Percentiles rank a stretch among this genome's conserved stretches.
Evolutionary conservation across 768 basidiomycete species (phyloP).

Genomic region (Boletus rubroflammeus): DNA sequence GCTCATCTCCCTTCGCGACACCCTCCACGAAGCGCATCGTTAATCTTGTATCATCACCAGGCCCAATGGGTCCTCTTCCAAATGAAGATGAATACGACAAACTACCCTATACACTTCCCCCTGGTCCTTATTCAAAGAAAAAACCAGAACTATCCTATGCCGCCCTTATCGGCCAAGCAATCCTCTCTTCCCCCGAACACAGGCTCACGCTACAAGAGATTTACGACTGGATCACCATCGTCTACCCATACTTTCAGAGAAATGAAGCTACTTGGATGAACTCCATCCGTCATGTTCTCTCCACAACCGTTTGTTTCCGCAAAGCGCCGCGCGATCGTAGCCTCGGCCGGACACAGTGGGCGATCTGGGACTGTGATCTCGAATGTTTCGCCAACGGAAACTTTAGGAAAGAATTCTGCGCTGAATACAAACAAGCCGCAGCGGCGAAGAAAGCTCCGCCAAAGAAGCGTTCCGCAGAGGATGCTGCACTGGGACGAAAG

Average conservation of each 20-base stretch:
- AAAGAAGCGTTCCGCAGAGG: slow-evolving; percentile 41
- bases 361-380: slow-evolving; percentile 77
- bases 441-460: slow-evolving; percentile 28
- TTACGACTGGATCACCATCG: slow-evolving; percentile 92
- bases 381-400: slow-evolving; percentile 81
- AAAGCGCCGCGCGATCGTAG: slow-evolving; percentile 76
- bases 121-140: slow-evolving; percentile 73
- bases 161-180: slow-evolving; percentile 92
- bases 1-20: slow-evolving; percentile 59
- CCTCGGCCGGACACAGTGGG: slow-evolving; percentile 84
- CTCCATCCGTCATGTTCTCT: slow-evolving; percentile 94
- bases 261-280: slow-evolving; percentile 98
- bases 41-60: slow-evolving; percentile 82
- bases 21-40: slow-evolving; percentile 53
- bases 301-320: slow-evolving; percentile 87
- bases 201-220: slow-evolving; percentile 93
- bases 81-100: slow-evolving; percentile 62
- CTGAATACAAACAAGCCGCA: slow-evolving; percentile 33
- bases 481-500: slow-evolving; percentile 37
- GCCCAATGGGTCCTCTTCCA: slow-evolving; percentile 66
- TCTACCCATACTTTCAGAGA: slow-evolving; percentile 90
- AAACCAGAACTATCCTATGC: slow-evolving; percentile 93
- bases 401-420: slow-evolving; percentile 63
- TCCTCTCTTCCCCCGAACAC: slow-evolving; percentile 78
- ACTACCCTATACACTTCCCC: slow-evolving; percentile 74